Conservation (phyloP, 768 basidiomycete species). For the Hysterangium stoloniferum region DNA sequence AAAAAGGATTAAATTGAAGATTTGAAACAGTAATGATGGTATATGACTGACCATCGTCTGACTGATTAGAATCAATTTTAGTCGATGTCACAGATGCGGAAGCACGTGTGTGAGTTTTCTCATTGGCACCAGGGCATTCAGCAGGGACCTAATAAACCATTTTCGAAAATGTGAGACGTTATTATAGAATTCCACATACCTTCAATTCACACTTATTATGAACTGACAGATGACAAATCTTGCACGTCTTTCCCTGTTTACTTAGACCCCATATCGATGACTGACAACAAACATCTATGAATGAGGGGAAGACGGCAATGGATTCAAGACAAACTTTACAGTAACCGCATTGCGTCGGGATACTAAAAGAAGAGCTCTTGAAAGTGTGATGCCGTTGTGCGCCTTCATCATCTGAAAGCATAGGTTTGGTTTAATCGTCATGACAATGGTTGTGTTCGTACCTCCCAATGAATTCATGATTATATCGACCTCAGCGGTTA, state of each 20-base stretch:
- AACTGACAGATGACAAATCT: constrained; percentile 66
- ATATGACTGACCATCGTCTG: neutral
- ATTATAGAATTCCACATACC: constrained; percentile 30
- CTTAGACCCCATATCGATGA: constrained; percentile 81
- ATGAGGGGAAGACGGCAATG: neutral
- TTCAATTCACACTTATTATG: constrained; percentile 84
- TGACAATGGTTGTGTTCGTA: constrained; percentile 23
- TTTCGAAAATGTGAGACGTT: constrained; percentile 9
- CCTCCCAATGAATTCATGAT: constrained; percentile 59
- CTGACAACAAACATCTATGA: constrained; percentile 28
- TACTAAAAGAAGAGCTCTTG: constrained; percentile 81
- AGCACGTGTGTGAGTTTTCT: constrained; percentile 1
- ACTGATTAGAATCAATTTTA: neutral
- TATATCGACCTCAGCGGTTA: constrained; percentile 57
- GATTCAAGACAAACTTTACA: constrained; percentile 51
- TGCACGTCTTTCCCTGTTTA: constrained; percentile 84
- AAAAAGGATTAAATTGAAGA: neutral
- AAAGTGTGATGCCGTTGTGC: constrained; percentile 65
- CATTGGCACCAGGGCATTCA: constrained; percentile 38
- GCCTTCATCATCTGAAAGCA: constrained; percentile 62
- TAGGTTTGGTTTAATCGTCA: neutral
- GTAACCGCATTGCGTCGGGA: constrained; percentile 74
- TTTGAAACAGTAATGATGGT: neutral
- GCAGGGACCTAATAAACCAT: constrained; percentile 52
- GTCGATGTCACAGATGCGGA: neutral